Evolutionary conservation across 352 stramenopile genomes (phyloP).

Genomic region (Phytopythium oedochilum): DNA sequence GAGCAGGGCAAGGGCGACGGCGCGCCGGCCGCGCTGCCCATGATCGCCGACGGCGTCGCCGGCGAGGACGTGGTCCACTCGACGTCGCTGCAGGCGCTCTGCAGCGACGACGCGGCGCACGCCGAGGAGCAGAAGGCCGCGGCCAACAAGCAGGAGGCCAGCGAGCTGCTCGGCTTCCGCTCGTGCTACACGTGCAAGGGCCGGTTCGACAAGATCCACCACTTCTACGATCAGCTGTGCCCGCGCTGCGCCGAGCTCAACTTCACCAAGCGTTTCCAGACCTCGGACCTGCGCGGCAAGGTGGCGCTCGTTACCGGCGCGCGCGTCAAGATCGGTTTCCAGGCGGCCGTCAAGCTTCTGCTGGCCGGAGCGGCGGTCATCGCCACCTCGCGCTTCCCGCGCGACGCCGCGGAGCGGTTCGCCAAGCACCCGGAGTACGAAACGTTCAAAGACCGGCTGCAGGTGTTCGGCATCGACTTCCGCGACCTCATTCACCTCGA

Average conservation of each 20-base stretch:
- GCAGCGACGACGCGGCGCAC: constrained; percentile 45
- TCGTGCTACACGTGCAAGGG: constrained; percentile 97
- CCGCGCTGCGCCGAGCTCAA: constrained; percentile 92
- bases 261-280: constrained; percentile 94
- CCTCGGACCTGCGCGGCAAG: constrained; percentile 81
- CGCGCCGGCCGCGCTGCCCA: constrained; percentile 36
- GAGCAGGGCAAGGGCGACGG: constrained; percentile 70
- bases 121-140: constrained; percentile 43
- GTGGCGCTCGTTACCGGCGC: constrained; percentile 94
- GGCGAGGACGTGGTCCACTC: constrained; percentile 59
- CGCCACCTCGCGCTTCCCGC: constrained; percentile 94
- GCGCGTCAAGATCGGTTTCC: constrained; percentile 97
- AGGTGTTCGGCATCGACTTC: constrained; percentile 96
- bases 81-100: constrained; percentile 57
- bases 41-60: constrained; percentile 91
- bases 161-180: constrained; percentile 69
- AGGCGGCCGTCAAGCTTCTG: constrained; percentile 93
- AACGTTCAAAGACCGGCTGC: constrained; percentile 90
- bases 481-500: constrained; percentile 94
- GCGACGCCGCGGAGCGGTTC: constrained; percentile 90
- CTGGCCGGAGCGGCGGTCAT: constrained; percentile 91
- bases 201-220: constrained; percentile 93
- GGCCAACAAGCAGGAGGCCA: constrained; percentile 49
- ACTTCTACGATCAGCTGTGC: constrained; percentile 97
- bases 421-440: constrained; percentile 90